These are phyloP conservation scores for Dactylellina parvicollis DNA, from an alignment of 2,329 filamentous ascomycete species.

Conservation along the genomic window DNA sequence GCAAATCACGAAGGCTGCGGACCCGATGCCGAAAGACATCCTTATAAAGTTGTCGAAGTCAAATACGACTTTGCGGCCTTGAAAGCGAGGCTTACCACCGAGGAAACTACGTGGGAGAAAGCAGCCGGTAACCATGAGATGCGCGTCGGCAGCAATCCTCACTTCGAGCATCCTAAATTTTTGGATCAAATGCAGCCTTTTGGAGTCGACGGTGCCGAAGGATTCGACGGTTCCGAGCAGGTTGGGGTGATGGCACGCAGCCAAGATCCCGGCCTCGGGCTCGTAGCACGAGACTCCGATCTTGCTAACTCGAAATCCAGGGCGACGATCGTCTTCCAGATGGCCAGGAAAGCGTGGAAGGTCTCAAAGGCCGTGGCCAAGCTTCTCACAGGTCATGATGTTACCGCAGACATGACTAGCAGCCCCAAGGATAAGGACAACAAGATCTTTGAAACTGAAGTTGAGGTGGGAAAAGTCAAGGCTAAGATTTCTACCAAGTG, in stretches of 20 bases:
- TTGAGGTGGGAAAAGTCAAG: background rate
- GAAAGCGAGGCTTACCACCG: constrained; percentile 12
- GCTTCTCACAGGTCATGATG: background rate
- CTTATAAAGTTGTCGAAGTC: constrained; percentile 55
- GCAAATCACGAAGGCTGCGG: constrained; percentile 60
- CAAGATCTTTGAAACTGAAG: background rate
- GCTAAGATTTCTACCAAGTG: constrained; percentile 4
- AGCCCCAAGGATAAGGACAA: constrained; percentile 1
- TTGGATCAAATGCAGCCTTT: background rate
- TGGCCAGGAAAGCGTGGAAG: background rate
- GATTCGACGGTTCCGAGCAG: background rate
- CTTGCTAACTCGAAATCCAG: background rate
- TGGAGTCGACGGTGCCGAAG: too few relatives aligned
- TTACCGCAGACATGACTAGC: background rate
- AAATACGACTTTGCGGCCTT: constrained; percentile 21
- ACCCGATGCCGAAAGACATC: constrained; percentile 58
- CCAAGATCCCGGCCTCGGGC: background rate
- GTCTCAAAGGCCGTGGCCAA: background rate
- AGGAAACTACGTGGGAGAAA: constrained; percentile 19
- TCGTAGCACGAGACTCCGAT: background rate
- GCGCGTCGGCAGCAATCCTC: background rate
- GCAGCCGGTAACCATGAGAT: constrained; percentile 20
- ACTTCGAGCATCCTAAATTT: background rate
- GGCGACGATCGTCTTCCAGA: background rate
- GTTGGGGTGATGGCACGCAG: background rate